These are phyloP conservation scores for Stagonosporopsis rhizophila DNA, from an alignment of 2,329 filamentous ascomycete genomes.

Conservation along the genomic window DNA sequence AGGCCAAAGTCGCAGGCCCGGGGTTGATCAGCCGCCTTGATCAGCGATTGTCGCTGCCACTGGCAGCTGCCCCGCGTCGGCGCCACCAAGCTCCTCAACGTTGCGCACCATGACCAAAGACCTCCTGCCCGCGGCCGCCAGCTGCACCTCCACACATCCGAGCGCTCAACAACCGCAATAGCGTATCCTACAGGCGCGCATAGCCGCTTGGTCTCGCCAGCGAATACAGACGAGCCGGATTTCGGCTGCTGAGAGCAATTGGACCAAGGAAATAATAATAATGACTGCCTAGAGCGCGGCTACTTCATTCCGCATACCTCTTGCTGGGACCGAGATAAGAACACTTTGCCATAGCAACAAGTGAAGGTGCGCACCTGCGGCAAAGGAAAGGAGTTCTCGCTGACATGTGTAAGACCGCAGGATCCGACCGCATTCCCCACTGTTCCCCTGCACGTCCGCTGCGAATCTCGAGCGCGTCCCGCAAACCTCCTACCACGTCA, in stretches of 20 bases:
- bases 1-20: background rate
- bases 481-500: constrained; percentile 18
- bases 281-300: constrained; percentile 27
- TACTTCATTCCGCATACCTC: constrained; percentile 19
- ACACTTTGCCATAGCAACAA: background rate
- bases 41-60: background rate
- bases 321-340: background rate
- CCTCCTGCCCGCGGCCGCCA: constrained; percentile 20
- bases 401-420: constrained; percentile 20
- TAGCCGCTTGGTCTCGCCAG: constrained; percentile 21
- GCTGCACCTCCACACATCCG: constrained; percentile 36
- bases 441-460: constrained; percentile 22
- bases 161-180: constrained; percentile 46
- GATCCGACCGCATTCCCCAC: constrained; percentile 20
- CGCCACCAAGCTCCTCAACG: constrained; percentile 28
- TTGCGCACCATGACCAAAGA: constrained; percentile 27
- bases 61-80: constrained; percentile 22
- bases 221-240: constrained; percentile 7
- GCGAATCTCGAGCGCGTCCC: constrained; percentile 13
- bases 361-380: constrained; percentile 16
- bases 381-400: constrained; percentile 1
- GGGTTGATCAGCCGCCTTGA: constrained; percentile 7
- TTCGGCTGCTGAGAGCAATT: constrained; percentile 2
- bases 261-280: background rate
- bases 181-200: constrained; percentile 33